phyloP scores from a whole-genome alignment of 192 early-diverging fungal species.

The Coemansia sp. region DNA sequence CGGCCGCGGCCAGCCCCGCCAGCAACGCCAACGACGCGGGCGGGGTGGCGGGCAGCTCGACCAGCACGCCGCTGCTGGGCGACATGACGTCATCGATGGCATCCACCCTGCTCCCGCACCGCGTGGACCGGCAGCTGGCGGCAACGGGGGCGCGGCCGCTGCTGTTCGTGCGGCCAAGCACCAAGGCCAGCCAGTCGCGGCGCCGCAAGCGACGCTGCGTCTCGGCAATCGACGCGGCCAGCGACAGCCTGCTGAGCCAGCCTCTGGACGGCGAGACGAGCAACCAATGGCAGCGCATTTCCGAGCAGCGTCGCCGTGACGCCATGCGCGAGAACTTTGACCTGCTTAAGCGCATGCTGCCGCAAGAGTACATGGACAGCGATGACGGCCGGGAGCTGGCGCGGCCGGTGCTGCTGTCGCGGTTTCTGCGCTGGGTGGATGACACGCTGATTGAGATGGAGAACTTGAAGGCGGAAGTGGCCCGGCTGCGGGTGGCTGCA shows the following conservation, averaged over 20 bases:
- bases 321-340: conserved; percentile 57
- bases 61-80: conserved; percentile 16
- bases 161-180: conserved; percentile 44
- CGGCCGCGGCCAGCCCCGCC: conserved; percentile 8
- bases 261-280: conserved; percentile 7
- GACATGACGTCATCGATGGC: neutral
- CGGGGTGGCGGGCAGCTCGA: conserved; percentile 5
- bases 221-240: conserved; percentile 13
- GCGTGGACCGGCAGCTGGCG: conserved; percentile 50
- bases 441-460: conserved; percentile 55
- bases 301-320: conserved; percentile 48
- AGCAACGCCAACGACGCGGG: conserved; percentile 1
- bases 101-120: conserved; percentile 30
- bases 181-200: conserved; percentile 22
- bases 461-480: conserved; percentile 38
- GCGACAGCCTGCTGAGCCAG: neutral
- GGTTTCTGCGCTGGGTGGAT: conserved; percentile 53
- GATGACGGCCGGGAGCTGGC: conserved; percentile 55
- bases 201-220: conserved; percentile 47
- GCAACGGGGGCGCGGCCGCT: conserved; percentile 39
- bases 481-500: conserved; percentile 15
- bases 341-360: conserved; percentile 53
- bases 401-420: conserved; percentile 44
- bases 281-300: conserved; percentile 51
- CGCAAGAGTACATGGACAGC: conserved; percentile 47